These are phyloP conservation scores for Termitomyces sp. DNA, from an alignment of 768 basidiomycete genomes.

Conservation along the genomic window DNA sequence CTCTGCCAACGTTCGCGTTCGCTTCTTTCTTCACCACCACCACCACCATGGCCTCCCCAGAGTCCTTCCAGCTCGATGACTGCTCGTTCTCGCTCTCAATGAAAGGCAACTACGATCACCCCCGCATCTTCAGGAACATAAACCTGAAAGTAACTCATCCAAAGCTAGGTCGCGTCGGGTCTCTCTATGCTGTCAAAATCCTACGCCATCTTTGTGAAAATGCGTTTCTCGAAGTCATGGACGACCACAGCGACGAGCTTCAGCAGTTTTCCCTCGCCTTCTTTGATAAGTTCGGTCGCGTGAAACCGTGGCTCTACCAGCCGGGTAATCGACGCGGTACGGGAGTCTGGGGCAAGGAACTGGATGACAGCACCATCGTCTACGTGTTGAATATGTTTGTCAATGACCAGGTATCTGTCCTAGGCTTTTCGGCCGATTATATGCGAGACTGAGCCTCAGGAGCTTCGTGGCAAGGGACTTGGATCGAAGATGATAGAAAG, in stretches of 20 bases:
- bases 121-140: conserved; percentile 7
- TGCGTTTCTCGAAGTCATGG: conserved; percentile 25
- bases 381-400: conserved; percentile 28
- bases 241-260: conserved; percentile 31
- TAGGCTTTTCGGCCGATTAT: not conserved
- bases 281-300: conserved; percentile 27
- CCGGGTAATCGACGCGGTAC: conserved; percentile 30
- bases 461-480: conserved; percentile 18
- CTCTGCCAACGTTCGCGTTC: not conserved
- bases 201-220: conserved; percentile 6
- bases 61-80: not conserved
- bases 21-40: not conserved
- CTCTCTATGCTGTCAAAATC: conserved; percentile 14
- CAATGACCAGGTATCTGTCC: not conserved
- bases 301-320: conserved; percentile 25
- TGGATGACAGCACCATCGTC: conserved; percentile 26
- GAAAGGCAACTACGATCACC: conserved; percentile 9
- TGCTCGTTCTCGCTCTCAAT: conserved; percentile 4
- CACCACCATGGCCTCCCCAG: not conserved
- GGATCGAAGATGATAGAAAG: conserved; percentile 22
- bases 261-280: conserved; percentile 25
- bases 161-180: conserved; percentile 10
- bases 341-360: conserved; percentile 30
- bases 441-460: not conserved
- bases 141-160: conserved; percentile 11